Percentiles rank a stretch among this genome's conserved stretches.
These are phyloP conservation scores for Venturia asperata DNA, from an alignment of 2,329 filamentous ascomycete species.

Conservation along the genomic window DNA sequence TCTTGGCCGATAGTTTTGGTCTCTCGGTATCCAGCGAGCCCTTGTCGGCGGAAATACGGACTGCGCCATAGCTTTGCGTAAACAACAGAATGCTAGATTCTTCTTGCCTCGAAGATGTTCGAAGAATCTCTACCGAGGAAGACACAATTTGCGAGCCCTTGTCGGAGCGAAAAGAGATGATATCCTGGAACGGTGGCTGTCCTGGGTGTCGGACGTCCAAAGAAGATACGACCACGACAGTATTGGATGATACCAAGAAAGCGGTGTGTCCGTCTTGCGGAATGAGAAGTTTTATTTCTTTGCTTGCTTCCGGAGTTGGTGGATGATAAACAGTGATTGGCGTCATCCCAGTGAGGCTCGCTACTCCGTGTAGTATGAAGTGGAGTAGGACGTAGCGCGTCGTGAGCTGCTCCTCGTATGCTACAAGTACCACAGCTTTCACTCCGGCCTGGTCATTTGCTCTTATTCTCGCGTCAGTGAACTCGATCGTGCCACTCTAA, in stretches of 20 bases:
- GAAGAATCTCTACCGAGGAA: slow-evolving; percentile 40
- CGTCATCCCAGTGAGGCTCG: slow-evolving; percentile 55
- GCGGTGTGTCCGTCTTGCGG: slow-evolving; percentile 73
- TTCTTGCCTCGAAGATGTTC: slow-evolving; percentile 21
- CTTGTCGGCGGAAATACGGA: slow-evolving; percentile 47
- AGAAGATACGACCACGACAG: slow-evolving; percentile 64
- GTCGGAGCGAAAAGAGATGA: slow-evolving; percentile 64
- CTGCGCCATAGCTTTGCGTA: slow-evolving; percentile 50
- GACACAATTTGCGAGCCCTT: slow-evolving; percentile 45
- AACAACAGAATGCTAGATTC: slow-evolving; percentile 45
- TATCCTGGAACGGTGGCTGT: slow-evolving; percentile 67
- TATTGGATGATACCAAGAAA: slow-evolving; percentile 72
- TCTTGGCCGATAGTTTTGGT: slow-evolving; percentile 64
- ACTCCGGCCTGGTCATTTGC: slow-evolving; percentile 2
- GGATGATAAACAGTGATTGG: slow-evolving; percentile 14
- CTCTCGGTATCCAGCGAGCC: slow-evolving; percentile 53
- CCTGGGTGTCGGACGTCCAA: slow-evolving; percentile 38
- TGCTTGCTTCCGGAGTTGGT: neutral
- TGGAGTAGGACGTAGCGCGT: slow-evolving; percentile 19
- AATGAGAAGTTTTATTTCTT: slow-evolving; percentile 50
- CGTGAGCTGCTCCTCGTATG: slow-evolving; percentile 4
- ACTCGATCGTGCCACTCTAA: neutral
- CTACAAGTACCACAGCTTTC: slow-evolving; percentile 1
- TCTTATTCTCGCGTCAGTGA: neutral
- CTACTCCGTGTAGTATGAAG: slow-evolving; percentile 25